Base-by-base conservation (phyloP, 192 early-diverging fungal genomes). In the Helicostylum pulchrum region DNA sequence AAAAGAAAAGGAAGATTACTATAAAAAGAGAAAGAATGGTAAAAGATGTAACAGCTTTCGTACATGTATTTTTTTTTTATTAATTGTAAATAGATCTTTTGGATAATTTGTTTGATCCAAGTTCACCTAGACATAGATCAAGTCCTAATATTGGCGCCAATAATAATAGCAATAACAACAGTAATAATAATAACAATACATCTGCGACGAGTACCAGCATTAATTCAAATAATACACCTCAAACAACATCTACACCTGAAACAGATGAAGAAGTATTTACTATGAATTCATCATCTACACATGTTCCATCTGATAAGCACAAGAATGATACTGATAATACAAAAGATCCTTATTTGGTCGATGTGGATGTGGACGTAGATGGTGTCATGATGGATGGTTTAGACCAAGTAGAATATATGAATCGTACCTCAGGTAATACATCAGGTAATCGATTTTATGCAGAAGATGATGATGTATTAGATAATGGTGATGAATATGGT, bases 31-130 rank as follows among this genome's bases (percentile, higher is more conserved):
- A 45, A 73, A 48, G 60, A 61, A 53, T 47, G 62, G 46, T 66
- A 51, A 48, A 11, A 17, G 7, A 46, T 39, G 4, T 49, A 39
- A 50, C 11, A 20, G 14, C 10, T 0, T n/a, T 58, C 23, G 2
- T 26, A 2, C 26, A 26, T 26, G 26, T 26, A 26, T 26, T 26
- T 51, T 50, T 26, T 74, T 55, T 45, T 65, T 64, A 4, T 48
- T 26, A 26, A 26, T 26, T 26, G 26, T 20, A 7, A 55, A 72
- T 56, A 68, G 60, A 71, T 66, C 47, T 69, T 15, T 21, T 73
- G 59, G 77, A 61, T 36, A 64, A 79, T 50, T 46, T 72, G 39
- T 76, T 79, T 23, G 77, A 70, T 30, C 53, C 62, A 2, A 26
- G 10, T 23, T 39, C 49, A 12, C 45, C 62, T 7, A 49, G 62